These are phyloP conservation scores for Penicillium aurantiogriseum DNA, from an alignment of 2,329 filamentous ascomycete species.

Conservation along the genomic window DNA sequence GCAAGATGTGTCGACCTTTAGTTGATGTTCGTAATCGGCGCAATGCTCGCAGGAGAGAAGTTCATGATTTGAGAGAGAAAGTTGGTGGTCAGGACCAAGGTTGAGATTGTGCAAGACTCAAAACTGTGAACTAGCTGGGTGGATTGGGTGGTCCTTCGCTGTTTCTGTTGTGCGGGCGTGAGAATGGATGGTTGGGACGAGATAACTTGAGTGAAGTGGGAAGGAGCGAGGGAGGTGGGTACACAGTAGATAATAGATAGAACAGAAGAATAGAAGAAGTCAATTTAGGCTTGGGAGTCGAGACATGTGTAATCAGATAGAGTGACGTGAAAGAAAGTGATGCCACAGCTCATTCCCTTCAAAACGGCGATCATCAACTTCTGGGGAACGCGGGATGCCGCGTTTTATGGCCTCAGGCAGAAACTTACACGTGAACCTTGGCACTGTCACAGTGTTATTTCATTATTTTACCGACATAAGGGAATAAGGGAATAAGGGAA, in stretches of 20 bases:
- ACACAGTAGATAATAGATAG: background rate
- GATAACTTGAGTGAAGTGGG: background rate
- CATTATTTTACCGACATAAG: background rate
- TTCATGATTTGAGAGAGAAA: background rate
- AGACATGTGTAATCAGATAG: background rate
- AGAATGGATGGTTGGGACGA: background rate
- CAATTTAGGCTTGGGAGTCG: background rate
- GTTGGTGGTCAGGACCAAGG: background rate
- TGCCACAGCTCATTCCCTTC: background rate
- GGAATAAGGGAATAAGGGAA: too few species aligned
- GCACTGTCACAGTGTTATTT: background rate
- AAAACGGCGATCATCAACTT: background rate
- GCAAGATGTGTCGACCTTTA: background rate
- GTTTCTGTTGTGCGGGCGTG: background rate
- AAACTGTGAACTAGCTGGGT: background rate
- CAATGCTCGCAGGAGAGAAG: background rate
- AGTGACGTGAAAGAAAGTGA: background rate
- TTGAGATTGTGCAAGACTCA: background rate
- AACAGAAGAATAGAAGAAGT: background rate
- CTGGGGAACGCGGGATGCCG: conserved; percentile 4
- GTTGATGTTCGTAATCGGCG: background rate
- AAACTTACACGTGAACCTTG: background rate
- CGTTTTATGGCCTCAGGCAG: conserved; percentile 4
- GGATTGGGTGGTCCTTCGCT: background rate
- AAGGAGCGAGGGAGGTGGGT: background rate